phyloP scores from a whole-genome alignment of 202 grass and related monocot species.

The Eragrostis tef region DNA sequence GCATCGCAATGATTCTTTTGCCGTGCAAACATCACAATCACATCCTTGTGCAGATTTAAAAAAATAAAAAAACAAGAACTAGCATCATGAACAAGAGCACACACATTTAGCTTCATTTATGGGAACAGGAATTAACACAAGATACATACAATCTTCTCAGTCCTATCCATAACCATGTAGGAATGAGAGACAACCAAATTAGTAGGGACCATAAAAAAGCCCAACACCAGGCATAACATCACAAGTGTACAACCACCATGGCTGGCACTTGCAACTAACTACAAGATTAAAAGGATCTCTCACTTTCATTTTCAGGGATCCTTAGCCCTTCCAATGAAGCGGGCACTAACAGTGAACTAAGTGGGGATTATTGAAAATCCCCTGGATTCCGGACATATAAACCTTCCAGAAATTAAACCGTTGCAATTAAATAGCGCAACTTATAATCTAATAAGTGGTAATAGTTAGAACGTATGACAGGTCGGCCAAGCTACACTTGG shows the following conservation, averaged over 20 bases:
- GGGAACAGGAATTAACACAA: conserved; percentile 31
- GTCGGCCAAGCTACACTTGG: conserved; percentile 4
- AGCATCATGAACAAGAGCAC: conserved; percentile 36
- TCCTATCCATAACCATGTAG: conserved; percentile 43
- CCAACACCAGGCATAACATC: conserved; percentile 34
- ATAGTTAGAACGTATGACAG: neutral
- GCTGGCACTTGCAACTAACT: conserved; percentile 50
- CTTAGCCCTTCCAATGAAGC: conserved; percentile 48
- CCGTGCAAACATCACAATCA: conserved; percentile 22
- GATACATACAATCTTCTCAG: conserved; percentile 38
- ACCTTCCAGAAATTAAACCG: conserved; percentile 42
- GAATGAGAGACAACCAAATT: conserved; percentile 39
- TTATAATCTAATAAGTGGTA: conserved; percentile 6
- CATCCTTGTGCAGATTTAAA: neutral
- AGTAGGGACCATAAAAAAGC: conserved; percentile 42
- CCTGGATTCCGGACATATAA: conserved; percentile 45
- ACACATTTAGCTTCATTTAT: conserved; percentile 40
- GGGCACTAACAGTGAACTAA: conserved; percentile 43
- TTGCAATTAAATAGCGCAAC: neutral
- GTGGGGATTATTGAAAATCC: conserved; percentile 24
- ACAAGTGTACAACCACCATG: conserved; percentile 52
- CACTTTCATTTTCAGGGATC: conserved; percentile 52
- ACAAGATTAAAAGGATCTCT: conserved; percentile 38
- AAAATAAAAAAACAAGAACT: neutral
- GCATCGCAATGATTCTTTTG: conserved; percentile 23